Evolutionary conservation across 768 basidiomycete genomes (phyloP).

Genomic region (Favolaschia claudopus): DNA sequence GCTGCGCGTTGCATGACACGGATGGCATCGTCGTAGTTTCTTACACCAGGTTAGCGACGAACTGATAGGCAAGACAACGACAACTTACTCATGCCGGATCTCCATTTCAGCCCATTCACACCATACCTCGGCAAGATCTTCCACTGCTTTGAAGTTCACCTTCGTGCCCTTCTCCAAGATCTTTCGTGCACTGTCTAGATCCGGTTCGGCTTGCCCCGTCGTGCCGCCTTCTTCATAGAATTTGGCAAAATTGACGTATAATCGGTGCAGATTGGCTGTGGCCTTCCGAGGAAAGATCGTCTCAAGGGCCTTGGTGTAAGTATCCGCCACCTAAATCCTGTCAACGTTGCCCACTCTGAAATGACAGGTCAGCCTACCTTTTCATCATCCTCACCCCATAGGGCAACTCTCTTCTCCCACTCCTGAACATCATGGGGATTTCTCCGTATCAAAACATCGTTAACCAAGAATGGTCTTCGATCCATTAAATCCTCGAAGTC

Average conservation of each 20-base stretch:
- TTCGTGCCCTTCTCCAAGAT: slow-evolving; percentile 93
- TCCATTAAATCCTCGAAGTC: slow-evolving; percentile 96
- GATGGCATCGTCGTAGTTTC: slow-evolving; percentile 96
- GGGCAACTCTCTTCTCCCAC: slow-evolving; percentile 96
- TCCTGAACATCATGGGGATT: slow-evolving; percentile 99
- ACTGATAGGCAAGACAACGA: background rate
- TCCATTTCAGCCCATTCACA: slow-evolving; percentile 99
- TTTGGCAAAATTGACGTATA: slow-evolving; percentile 95
- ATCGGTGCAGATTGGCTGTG: slow-evolving; percentile 86
- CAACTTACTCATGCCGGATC: slow-evolving; percentile 87
- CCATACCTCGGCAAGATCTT: slow-evolving; percentile 98
- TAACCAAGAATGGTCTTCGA: slow-evolving; percentile 92
- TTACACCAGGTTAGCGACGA: slow-evolving; percentile 40
- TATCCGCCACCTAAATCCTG: slow-evolving; percentile 79
- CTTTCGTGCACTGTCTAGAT: slow-evolving; percentile 87
- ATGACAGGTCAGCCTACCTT: slow-evolving; percentile 60
- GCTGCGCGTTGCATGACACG: slow-evolving; percentile 97
- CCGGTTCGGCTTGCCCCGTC: slow-evolving; percentile 77
- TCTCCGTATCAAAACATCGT: slow-evolving; percentile 90
- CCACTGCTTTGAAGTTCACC: slow-evolving; percentile 93
- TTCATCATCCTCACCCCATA: slow-evolving; percentile 93
- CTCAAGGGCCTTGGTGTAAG: slow-evolving; percentile 88
- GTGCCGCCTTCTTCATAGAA: slow-evolving; percentile 97
- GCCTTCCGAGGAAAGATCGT: slow-evolving; percentile 90
- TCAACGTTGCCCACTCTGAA: background rate